Evolutionary conservation across 1,284 basidiomycete species (phyloP).

Genomic region (Cryptococcus sp.): DNA sequence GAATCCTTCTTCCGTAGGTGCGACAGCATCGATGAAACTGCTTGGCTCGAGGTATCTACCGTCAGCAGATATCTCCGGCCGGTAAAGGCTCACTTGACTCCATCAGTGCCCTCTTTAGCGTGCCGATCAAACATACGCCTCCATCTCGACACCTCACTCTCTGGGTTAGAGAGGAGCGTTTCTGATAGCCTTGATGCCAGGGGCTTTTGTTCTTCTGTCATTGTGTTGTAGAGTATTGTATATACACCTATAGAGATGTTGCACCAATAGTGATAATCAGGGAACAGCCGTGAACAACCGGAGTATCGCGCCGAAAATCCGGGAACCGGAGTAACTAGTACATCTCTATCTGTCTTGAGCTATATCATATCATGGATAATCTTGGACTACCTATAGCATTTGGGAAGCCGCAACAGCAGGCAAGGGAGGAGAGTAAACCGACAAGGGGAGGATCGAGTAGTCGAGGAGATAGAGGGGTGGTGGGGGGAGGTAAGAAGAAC

Average conservation of each 20-base stretch:
- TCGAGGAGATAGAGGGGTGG: conserved; percentile 27
- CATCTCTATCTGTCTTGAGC: no score
- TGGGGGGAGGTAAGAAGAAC: conserved; percentile 23
- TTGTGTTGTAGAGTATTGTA: background rate
- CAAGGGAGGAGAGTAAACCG: conserved; percentile 5
- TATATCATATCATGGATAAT: conserved; percentile 23
- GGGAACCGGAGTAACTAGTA: background rate
- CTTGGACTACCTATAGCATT: conserved; percentile 32
- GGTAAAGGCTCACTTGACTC: conserved; percentile 72
- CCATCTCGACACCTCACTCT: conserved; percentile 81
- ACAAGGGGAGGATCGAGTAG: conserved; percentile 1
- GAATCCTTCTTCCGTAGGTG: conserved; percentile 69
- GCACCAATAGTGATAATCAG: background rate
- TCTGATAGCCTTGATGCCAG: conserved; percentile 14
- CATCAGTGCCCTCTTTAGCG: conserved; percentile 64
- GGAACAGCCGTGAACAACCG: background rate
- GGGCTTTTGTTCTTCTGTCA: conserved; percentile 2
- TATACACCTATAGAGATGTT: background rate
- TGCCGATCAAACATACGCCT: conserved; percentile 75
- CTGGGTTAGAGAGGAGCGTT: conserved; percentile 55
- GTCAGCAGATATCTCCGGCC: no score
- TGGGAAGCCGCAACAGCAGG: conserved; percentile 16
- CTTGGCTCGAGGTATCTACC: conserved; percentile 69
- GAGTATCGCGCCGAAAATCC: background rate
- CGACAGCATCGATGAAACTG: conserved; percentile 88